Conservation (phyloP, 2,329 filamentous ascomycete genomes). For the Ceratocystis smalleyi region DNA sequence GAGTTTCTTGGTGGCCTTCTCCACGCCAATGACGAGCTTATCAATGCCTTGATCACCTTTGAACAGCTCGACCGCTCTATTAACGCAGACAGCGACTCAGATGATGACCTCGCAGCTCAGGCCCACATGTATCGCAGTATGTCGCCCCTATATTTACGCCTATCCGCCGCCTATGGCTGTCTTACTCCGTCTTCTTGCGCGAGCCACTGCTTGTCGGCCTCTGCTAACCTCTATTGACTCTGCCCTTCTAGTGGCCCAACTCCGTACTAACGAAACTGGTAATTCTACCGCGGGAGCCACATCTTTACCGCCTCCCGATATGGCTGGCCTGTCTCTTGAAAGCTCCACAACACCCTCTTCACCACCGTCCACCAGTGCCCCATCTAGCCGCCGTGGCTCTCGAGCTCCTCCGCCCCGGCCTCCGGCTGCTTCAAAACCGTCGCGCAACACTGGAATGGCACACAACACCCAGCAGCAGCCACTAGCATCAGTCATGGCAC, state of each 20-base stretch:
- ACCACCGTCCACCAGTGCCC: conserved; percentile 24
- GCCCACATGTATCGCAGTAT: conserved; percentile 48
- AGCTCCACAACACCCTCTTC: conserved; percentile 26
- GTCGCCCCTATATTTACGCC: conserved; percentile 18
- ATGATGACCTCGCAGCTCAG: conserved; percentile 52
- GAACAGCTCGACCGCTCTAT: conserved; percentile 84
- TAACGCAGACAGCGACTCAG: conserved; percentile 56
- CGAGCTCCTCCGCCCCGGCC: conserved; percentile 31
- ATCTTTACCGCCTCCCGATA: conserved; percentile 30
- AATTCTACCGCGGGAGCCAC: conserved; percentile 27
- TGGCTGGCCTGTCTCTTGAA: conserved; percentile 27
- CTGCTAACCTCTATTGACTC: conserved; percentile 19
- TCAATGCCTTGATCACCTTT: conserved; percentile 81
- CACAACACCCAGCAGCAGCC: conserved; percentile 18
- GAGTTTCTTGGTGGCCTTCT: conserved; percentile 83
- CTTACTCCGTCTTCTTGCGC: conserved; percentile 16
- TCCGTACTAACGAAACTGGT: conserved; percentile 35
- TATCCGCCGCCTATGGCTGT: neutral
- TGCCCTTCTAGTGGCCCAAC: conserved; percentile 29
- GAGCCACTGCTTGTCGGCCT: neutral
- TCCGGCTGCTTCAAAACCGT: conserved; percentile 33
- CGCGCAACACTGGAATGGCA: conserved; percentile 19
- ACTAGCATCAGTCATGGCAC: conserved; percentile 22
- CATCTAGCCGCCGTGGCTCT: neutral
- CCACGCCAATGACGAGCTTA: conserved; percentile 90